Base-by-base conservation (phyloP, 345 rosid genomes). In the Brassica juncea region DNA sequence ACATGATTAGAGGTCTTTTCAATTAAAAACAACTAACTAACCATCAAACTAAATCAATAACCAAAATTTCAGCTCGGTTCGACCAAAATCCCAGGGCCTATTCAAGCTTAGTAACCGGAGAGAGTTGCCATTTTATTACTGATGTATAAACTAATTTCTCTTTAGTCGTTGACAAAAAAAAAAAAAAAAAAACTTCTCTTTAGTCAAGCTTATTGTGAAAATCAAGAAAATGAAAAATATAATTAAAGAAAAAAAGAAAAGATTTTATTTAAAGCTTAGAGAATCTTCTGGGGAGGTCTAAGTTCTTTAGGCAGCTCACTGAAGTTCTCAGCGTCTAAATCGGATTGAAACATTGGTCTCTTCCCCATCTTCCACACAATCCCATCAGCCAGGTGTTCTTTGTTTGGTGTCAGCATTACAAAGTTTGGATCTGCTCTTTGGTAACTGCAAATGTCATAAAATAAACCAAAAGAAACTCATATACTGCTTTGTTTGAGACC, bases 351-450 rank as follows among this genome's bases (percentile, higher is more conserved):
- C 97, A 92, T 84, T 2, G 97, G 93, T 59, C 97, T 81, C 80
- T 82, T 81, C 71, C 98, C 97, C 28, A 77, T 75, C 68, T 89
- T 77, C 97, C 97, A 89, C 16, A 74, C 85, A 6, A 81, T 87
- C 57, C 97, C 98, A 82, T 90, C 91, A 2, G 97, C 98, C 15
- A 90, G 80, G 82, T 92, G 98, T 81, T 94, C 97, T 84, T 94
- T 94, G 87, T 80, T 89, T 6, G 95, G 94, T 23, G 95, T 92
- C 82, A 92, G 88, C 97, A 92, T 92, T 15, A 92, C 84, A 6
- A 85, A 94, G 82, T 94, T 92, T 21, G 95, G 97, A 85, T 89
- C 97, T 0, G 95, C 97, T 84, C 99, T 83, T 89, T 92, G 94
- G 77, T 94, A 94, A 79, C 99, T 94, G 91, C 85, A 82, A 74